Evolutionary conservation across 352 stramenopile genomes (phyloP), one percentile per base, ranked within the genome.

Genomic region (Phytophthora pini): DNA sequence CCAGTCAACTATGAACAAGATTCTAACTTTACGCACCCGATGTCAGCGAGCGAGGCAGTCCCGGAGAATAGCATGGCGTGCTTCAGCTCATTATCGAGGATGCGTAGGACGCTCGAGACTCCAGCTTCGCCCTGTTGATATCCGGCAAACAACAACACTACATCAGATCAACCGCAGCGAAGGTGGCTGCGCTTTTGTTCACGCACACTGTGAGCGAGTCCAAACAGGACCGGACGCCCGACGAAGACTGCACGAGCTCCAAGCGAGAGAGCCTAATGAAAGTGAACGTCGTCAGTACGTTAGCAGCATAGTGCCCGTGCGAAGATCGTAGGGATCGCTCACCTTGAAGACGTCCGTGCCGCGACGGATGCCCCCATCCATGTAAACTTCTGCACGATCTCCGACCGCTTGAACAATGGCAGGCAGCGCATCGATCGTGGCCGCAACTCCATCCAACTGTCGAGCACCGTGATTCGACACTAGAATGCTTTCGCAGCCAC

Each of bases 321-420:
- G 17, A 47, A 4, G 41, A 47, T 15, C 20, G 20, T 12, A 47
- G 17, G 7, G 11, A 47, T 4, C 41, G 24, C 47, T 31, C 15
- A 94, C 95, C 86, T 98, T 98, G 74, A 98, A 97, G 38, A 96
- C 90, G 70, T 99, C 97, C 0, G 94, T 98, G 46, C 96, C 97
- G 51, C 96, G 90, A 59, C 95, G 87, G 39, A 99, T 76, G n/a
- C 96, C 97, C 32, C 95, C 91, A 68, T 99, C 97, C 41, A 99
- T 57, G 58, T 98, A 95, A 36, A 99, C 87, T 56, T 98, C 90
- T 1, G 80, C 80, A n/a, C 86, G 70, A 10, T 70, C 69, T 65
- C 87, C 70, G 1, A 98, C 89, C 1, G 92, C 91, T n/a, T 72
- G 55, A 4, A 96, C 88, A 48, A 98, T 83, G 38, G 97, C 94